Conservation (phyloP, 176 grass and related monocot genomes). For the Olyra latifolia region DNA sequence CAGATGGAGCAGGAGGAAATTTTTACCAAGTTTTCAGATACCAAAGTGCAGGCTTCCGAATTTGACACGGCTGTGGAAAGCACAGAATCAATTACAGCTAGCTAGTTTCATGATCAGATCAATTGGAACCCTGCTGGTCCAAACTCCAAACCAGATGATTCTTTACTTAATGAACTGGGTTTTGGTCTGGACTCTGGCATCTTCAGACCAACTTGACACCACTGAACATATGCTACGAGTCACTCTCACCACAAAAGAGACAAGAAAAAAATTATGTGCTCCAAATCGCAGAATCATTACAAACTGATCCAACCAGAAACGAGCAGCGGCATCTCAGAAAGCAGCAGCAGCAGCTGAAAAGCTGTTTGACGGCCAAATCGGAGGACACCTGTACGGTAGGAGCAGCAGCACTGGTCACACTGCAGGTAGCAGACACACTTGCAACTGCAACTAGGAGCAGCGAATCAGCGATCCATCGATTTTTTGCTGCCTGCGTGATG, state of each 20-base stretch:
- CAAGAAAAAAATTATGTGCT: neutral
- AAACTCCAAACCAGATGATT: neutral
- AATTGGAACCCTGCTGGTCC: neutral
- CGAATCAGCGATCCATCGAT: neutral
- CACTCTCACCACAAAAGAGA: constrained; percentile 7
- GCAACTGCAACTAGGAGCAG: neutral
- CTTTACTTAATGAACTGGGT: neutral
- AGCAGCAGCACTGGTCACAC: neutral
- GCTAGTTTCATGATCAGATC: neutral
- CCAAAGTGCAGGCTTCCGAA: neutral
- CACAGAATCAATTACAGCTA: neutral
- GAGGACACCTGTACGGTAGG: constrained; percentile 12
- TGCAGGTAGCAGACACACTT: neutral
- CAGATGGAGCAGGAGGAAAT: neutral
- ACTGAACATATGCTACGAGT: neutral
- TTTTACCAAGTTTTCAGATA: neutral
- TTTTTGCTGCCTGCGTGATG: neutral
- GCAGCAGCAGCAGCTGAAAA: neutral
- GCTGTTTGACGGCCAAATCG: constrained; percentile 2
- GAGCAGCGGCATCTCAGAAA: neutral
- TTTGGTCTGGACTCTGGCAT: neutral
- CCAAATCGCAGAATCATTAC: neutral
- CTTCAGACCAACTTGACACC: neutral
- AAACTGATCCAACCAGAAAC: neutral
- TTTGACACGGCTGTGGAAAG: neutral